Base-by-base conservation (phyloP, 352 stramenopile genomes). In the Peronospora destructor region DNA sequence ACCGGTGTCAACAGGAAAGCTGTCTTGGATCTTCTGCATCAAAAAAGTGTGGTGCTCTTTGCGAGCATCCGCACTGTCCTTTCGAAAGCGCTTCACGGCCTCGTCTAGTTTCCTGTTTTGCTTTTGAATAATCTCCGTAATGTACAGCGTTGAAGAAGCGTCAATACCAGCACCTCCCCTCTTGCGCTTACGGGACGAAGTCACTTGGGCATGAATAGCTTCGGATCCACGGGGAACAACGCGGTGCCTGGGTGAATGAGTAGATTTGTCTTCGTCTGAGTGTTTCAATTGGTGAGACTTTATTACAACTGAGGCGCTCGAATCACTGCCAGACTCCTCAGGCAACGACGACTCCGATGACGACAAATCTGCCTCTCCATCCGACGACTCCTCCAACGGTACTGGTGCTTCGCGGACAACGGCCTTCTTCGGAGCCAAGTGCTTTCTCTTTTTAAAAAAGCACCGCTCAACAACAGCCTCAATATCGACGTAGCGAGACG, bases 401-500 rank as follows among this genome's bases (percentile, higher is more conserved):
- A 48, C 29, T 4, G 37, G 34, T 6, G 45, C 45, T 53, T 56
- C 39, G 1, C 16, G 38, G 12, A 7, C 33, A 16, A 29, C 4
- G 11, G 35, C 11, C 28, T 55, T 53, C 16, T 46, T 53, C 7
- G 32, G 11, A 14, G 41, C 34, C 29, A n/a, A 10, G 4, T 40
- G 25, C 2, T 28, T 56, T 45, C 46, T 56, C 34, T 53, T 56
- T n/a, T 42, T 51, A 19, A 60, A 71, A 5, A 16, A 17, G 12
- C 63, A 71, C 8, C 49, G 43, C 8, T 71, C 42, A 19, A 68
- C 59, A 14, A 71, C 59, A 8, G 38, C 45, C 34, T 74, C 65
- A 52, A 68, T 68, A 32, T 74, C 51, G 4, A 69, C 65, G 26
- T 74, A 74, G 7, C 65, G 65, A 34, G 65, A 66, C 12, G 61